Conservation (phyloP, 2,329 filamentous ascomycete species). For the Geosmithia putterillii region DNA sequence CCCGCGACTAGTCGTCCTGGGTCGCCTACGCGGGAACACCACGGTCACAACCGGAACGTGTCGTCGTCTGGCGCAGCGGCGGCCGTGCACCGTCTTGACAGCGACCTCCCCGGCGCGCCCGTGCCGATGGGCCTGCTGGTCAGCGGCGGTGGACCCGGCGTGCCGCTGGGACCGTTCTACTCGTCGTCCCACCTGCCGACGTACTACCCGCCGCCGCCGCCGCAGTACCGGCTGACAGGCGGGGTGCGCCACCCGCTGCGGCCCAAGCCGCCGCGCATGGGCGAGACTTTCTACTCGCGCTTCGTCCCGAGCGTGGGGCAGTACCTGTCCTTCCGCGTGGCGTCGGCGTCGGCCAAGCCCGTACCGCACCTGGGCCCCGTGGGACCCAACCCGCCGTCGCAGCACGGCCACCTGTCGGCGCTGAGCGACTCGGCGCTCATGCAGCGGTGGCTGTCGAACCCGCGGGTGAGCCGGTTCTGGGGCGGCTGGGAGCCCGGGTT, state of each 20-base stretch:
- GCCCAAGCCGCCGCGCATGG: conserved; percentile 79
- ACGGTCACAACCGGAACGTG: conserved; percentile 13
- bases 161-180: conserved; percentile 57
- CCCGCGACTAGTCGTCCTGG: conserved; percentile 39
- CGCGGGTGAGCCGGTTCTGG: conserved; percentile 80
- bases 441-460: conserved; percentile 78
- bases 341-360: conserved; percentile 53
- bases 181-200: conserved; percentile 80
- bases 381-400: conserved; percentile 21
- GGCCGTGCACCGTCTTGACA: conserved; percentile 9
- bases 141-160: conserved; percentile 18
- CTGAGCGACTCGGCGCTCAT: conserved; percentile 49
- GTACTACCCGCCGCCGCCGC: conserved; percentile 74
- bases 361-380: conserved; percentile 52
- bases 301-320: conserved; percentile 72
- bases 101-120: conserved; percentile 23
- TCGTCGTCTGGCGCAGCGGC: conserved; percentile 10
- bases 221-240: conserved; percentile 71
- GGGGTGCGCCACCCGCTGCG: conserved; percentile 74
- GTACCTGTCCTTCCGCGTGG: conserved; percentile 81
- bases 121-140: conserved; percentile 10
- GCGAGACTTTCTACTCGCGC: conserved; percentile 82
- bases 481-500: conserved; percentile 55
- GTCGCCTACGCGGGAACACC: conserved; percentile 30
- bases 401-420: conserved; percentile 25